Conservation (phyloP, 768 basidiomycete species). For the Gelatoporia subvermispora region DNA sequence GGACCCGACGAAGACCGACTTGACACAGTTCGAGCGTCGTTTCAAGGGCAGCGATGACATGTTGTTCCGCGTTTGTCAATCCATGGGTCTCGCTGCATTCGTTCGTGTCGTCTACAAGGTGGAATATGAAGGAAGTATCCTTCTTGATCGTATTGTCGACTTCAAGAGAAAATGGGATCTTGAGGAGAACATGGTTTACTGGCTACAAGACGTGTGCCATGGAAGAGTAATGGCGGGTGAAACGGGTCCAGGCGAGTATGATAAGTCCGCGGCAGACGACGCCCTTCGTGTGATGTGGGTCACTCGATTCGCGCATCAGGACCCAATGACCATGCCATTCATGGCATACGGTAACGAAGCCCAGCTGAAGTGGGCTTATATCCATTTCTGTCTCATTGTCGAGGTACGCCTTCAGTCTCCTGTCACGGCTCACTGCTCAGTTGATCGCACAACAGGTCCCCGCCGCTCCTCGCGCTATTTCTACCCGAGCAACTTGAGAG, state of each 20-base stretch:
- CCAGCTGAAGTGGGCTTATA: conserved; percentile 8
- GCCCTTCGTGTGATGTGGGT: neutral
- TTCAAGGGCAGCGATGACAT: no score
- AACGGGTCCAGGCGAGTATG: neutral
- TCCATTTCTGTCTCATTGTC: conserved; percentile 8
- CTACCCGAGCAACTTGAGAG: no score
- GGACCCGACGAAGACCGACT: no score
- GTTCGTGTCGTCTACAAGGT: neutral
- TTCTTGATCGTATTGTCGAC: no score
- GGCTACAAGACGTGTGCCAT: neutral
- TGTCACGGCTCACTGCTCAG: no score
- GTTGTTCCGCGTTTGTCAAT: no score
- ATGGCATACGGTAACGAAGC: conserved; percentile 12
- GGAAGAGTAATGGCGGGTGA: neutral
- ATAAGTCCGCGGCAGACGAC: no score
- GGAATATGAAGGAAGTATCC: no score
- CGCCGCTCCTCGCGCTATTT: no score
- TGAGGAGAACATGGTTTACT: neutral
- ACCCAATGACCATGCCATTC: conserved; percentile 1
- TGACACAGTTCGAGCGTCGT: neutral
- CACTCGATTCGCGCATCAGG: neutral
- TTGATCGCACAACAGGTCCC: no score
- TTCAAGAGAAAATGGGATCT: no score
- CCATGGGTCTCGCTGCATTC: neutral
- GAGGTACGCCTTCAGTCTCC: neutral